Evolutionary conservation across 2,329 filamentous ascomycete genomes (phyloP).

Genomic region (Beauveria medogensis): DNA sequence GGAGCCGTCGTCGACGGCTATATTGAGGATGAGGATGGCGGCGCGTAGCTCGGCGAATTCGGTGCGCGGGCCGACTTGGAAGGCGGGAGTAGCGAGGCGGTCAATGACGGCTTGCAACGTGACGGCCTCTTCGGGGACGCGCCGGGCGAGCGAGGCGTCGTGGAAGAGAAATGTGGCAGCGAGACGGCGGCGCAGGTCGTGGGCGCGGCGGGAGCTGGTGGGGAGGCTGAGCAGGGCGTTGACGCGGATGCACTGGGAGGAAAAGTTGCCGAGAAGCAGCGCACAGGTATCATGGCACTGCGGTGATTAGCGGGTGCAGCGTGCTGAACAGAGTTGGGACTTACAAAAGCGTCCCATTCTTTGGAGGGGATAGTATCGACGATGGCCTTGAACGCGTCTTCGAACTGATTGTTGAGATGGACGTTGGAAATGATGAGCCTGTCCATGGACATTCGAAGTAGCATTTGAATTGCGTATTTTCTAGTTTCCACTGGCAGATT

Average conservation of each 20-base stretch:
- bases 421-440: constrained; percentile 36
- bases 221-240: constrained; percentile 54
- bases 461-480: constrained; percentile 34
- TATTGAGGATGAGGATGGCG: constrained; percentile 60
- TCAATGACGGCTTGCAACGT: constrained; percentile 35
- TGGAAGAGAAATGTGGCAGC: constrained; percentile 56
- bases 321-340: constrained; percentile 14
- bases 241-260: constrained; percentile 42
- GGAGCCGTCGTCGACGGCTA: constrained; percentile 60
- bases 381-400: constrained; percentile 36
- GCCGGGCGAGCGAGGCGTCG: constrained; percentile 33
- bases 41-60: constrained; percentile 64
- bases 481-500: constrained; percentile 26
- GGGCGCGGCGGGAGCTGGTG: constrained; percentile 36
- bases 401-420: constrained; percentile 31
- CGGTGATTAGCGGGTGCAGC: background rate
- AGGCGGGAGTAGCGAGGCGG: constrained; percentile 40
- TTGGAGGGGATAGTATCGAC: constrained; percentile 30
- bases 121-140: constrained; percentile 33
- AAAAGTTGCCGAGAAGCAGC: constrained; percentile 38
- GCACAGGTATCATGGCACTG: constrained; percentile 43
- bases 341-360: constrained; percentile 36
- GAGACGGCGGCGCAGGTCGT: constrained; percentile 58
- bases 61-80: constrained; percentile 45
- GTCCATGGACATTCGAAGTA: constrained; percentile 50